phyloP scores from a whole-genome alignment of 805 yeast species.

The Zygosaccharomyces kombuchaensis region DNA sequence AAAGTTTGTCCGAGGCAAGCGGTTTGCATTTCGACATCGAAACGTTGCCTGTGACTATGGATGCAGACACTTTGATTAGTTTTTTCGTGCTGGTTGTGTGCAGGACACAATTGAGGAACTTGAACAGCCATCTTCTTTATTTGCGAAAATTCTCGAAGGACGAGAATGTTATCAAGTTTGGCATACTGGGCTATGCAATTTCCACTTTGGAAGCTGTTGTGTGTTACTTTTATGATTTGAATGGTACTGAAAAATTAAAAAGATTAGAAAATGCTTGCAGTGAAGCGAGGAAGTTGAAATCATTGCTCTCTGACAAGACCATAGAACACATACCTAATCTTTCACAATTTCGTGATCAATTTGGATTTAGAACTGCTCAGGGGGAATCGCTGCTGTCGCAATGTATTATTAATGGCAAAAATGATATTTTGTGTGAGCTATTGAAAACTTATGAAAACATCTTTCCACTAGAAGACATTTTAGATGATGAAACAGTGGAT shows the following conservation, averaged over 20 bases:
- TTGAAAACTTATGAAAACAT: conserved; percentile 43
- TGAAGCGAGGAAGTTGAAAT: background rate
- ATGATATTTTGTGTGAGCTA: conserved; percentile 43
- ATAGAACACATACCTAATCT: conserved; percentile 17
- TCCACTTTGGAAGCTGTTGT: conserved; percentile 83
- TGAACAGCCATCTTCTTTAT: conserved; percentile 63
- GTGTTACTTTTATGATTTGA: conserved; percentile 46
- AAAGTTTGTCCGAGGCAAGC: conserved; percentile 40
- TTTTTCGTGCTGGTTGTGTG: conserved; percentile 67
- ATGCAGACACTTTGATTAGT: conserved; percentile 79
- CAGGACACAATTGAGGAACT: conserved; percentile 52
- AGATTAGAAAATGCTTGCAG: conserved; percentile 4
- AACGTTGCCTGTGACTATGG: conserved; percentile 39
- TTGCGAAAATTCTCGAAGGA: conserved; percentile 53
- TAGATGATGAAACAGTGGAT: conserved; percentile 54
- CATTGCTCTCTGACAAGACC: conserved; percentile 3
- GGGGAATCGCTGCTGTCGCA: conserved; percentile 73
- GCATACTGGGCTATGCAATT: conserved; percentile 68
- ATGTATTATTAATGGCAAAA: conserved; percentile 50
- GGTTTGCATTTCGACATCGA: conserved; percentile 15
- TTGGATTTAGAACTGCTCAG: conserved; percentile 40
- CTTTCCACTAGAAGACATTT: conserved; percentile 61
- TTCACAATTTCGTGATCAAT: conserved; percentile 24
- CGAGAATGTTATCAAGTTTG: conserved; percentile 45
- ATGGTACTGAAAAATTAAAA: conserved; percentile 3